Conservation (phyloP, 2,329 filamentous ascomycete species). For the Dactylellina drechsleri region DNA sequence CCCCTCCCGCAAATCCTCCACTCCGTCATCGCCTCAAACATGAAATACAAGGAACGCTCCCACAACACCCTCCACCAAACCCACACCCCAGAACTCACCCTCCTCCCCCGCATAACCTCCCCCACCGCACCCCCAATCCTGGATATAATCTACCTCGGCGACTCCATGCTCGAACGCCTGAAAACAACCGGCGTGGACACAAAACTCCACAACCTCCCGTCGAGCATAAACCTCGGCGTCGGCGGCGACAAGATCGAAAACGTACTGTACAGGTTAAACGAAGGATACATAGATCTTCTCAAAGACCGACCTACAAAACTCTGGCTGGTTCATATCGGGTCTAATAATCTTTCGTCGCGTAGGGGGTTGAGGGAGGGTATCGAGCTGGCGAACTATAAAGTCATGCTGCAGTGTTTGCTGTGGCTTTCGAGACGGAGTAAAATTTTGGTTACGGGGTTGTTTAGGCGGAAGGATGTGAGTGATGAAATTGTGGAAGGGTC, state of each 20-base stretch:
- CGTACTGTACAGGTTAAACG: slow-evolving; percentile 54
- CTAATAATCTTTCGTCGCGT: slow-evolving; percentile 56
- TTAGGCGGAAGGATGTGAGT: slow-evolving; percentile 55
- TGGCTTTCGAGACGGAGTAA: slow-evolving; percentile 23
- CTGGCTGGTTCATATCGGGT: slow-evolving; percentile 56
- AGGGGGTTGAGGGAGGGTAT: slow-evolving; percentile 35
- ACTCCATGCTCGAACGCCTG: slow-evolving; percentile 58
- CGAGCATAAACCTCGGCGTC: slow-evolving; percentile 57
- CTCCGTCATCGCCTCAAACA: slow-evolving; percentile 10
- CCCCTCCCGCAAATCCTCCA: slow-evolving; percentile 9
- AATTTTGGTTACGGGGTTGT: slow-evolving; percentile 56
- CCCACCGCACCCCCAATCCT: slow-evolving; percentile 1
- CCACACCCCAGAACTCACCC: slow-evolving; percentile 24
- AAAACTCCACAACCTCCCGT: slow-evolving; percentile 54
- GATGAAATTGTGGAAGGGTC: slow-evolving; percentile 48
- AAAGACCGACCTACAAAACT: slow-evolving; percentile 31
- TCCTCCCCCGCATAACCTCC: slow-evolving; percentile 1
- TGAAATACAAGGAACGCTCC: slow-evolving; percentile 46
- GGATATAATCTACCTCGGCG: slow-evolving; percentile 54
- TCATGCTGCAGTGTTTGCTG: slow-evolving; percentile 17
- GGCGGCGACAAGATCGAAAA: slow-evolving; percentile 58
- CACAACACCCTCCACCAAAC: slow-evolving; percentile 18
- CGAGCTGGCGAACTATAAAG: slow-evolving; percentile 14
- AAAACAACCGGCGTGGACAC: slow-evolving; percentile 53
- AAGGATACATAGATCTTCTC: slow-evolving; percentile 30